Conservation (phyloP, 192 early-diverging fungal genomes). For the Chytriomyces sp. region DNA sequence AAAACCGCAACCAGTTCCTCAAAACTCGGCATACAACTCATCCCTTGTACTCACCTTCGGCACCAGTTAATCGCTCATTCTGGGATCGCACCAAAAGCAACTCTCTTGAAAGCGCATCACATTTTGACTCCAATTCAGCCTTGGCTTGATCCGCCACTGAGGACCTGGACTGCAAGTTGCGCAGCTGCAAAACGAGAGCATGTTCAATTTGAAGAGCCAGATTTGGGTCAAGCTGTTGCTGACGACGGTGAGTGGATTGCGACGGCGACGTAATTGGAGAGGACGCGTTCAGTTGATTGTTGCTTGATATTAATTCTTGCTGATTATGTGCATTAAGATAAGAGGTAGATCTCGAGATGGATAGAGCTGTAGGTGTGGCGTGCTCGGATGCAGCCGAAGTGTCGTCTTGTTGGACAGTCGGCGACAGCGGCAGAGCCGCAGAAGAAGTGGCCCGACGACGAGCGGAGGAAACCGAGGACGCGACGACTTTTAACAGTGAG, state of each 20-base stretch:
- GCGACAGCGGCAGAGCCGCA: too few species aligned
- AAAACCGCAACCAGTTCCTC: too few species aligned
- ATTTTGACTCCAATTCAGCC: constrained; percentile 27
- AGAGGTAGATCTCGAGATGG: not conserved
- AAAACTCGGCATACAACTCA: too few species aligned
- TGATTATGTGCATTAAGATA: too few species aligned
- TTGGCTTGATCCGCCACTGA: not conserved
- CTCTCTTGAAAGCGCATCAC: constrained; percentile 25
- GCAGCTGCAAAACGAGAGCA: constrained; percentile 5
- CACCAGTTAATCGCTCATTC: constrained; percentile 17
- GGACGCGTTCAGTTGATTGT: not conserved
- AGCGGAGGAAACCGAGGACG: too few species aligned
- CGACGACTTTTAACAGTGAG: not conserved
- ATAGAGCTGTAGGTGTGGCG: not conserved
- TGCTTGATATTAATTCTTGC: too few species aligned
- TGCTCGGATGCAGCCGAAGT: not conserved
- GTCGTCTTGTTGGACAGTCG: too few species aligned
- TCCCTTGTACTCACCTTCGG: constrained; percentile 21
- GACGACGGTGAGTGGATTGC: not conserved
- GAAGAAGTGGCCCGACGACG: too few species aligned
- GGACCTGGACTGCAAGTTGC: not conserved
- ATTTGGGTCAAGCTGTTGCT: constrained; percentile 4
- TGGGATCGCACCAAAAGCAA: constrained; percentile 26
- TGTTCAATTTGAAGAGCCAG: constrained; percentile 13
- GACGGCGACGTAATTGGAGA: not conserved